A percentile compares a stretch with the other conserved stretches of the same genome.
These are phyloP conservation scores for Trebouxiophyceae sp. DNA, from an alignment of 163 green algal species.

Conservation along the genomic window DNA sequence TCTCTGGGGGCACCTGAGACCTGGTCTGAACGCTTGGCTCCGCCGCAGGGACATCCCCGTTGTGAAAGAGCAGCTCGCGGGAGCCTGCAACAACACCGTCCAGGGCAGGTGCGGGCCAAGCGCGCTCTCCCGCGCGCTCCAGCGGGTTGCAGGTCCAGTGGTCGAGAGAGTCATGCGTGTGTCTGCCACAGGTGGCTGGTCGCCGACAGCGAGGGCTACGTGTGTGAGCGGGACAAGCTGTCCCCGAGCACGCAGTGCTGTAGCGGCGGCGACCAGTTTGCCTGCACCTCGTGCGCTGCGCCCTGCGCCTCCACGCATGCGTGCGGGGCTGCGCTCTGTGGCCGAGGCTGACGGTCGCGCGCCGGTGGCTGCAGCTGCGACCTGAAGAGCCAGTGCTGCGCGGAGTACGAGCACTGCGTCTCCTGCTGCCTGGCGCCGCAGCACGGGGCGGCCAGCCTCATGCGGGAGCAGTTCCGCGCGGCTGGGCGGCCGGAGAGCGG, in stretches of 20 bases:
- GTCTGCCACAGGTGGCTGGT: conserved; percentile 25
- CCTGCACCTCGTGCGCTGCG: conserved; percentile 51
- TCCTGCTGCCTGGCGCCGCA: conserved; percentile 73
- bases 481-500: conserved; percentile 48
- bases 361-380: conserved; percentile 52
- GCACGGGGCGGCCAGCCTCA: conserved; percentile 29
- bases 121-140: neutral
- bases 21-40: no score
- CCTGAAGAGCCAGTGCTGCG: conserved; percentile 61
- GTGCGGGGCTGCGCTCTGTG: no score
- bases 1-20: no score
- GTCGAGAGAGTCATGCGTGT: neutral
- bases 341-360: no score
- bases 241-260: conserved; percentile 64
- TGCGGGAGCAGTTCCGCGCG: conserved; percentile 18
- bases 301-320: no score
- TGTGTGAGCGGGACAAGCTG: conserved; percentile 46
- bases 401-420: conserved; percentile 72
- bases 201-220: conserved; percentile 48
- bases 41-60: conserved; percentile 11
- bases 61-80: neutral
- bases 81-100: conserved; percentile 16
- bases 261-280: conserved; percentile 32
- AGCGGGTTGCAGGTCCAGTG: neutral
- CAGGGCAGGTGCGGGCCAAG: conserved; percentile 8